A percentile compares a stretch with the other conserved stretches of the same genome.
Evolutionary conservation across 2,329 filamentous ascomycete genomes (phyloP).

Genomic region (Chrysoporthe cubensis): DNA sequence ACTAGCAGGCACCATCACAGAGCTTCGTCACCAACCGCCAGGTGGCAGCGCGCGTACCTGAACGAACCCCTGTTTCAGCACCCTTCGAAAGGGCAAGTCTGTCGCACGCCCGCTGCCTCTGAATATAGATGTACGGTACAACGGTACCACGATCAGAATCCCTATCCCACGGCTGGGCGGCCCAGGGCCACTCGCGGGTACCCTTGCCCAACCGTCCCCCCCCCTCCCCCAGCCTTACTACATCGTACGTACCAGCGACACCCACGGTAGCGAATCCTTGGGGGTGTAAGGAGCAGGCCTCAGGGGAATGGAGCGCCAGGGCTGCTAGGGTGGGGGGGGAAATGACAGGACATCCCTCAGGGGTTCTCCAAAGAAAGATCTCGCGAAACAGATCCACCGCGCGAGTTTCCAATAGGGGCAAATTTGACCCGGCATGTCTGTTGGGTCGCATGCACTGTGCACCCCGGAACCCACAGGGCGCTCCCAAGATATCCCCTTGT

Average conservation of each 20-base stretch:
- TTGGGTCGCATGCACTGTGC: slow-evolving; percentile 21
- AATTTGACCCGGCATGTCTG: slow-evolving; percentile 26
- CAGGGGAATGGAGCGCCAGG: slow-evolving; percentile 20
- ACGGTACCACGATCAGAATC: not conserved
- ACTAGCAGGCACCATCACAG: slow-evolving; percentile 20
- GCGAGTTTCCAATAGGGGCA: slow-evolving; percentile 25
- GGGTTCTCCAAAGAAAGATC: slow-evolving; percentile 29
- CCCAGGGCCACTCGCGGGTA: slow-evolving; percentile 10
- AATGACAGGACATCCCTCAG: slow-evolving; percentile 29
- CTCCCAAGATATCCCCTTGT: slow-evolving; percentile 22
- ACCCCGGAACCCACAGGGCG: slow-evolving; percentile 5
- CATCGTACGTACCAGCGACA: not conserved
- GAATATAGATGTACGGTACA: slow-evolving; percentile 12
- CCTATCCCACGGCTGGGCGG: not conserved
- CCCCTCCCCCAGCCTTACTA: slow-evolving; percentile 20
- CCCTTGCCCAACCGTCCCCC: not conserved
- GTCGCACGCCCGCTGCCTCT: slow-evolving; percentile 10
- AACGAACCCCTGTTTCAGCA: slow-evolving; percentile 25
- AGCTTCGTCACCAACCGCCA: slow-evolving; percentile 17
- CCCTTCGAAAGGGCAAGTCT: slow-evolving; percentile 10
- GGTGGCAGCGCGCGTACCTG: not conserved
- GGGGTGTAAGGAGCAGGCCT: slow-evolving; percentile 17
- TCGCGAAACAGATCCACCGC: slow-evolving; percentile 28
- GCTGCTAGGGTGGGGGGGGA: slow-evolving; percentile 20
- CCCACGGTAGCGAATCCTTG: slow-evolving; percentile 22